Evolutionary conservation across 257 asterid genomes (phyloP).

Genomic region (Nicotiana tabacum): DNA sequence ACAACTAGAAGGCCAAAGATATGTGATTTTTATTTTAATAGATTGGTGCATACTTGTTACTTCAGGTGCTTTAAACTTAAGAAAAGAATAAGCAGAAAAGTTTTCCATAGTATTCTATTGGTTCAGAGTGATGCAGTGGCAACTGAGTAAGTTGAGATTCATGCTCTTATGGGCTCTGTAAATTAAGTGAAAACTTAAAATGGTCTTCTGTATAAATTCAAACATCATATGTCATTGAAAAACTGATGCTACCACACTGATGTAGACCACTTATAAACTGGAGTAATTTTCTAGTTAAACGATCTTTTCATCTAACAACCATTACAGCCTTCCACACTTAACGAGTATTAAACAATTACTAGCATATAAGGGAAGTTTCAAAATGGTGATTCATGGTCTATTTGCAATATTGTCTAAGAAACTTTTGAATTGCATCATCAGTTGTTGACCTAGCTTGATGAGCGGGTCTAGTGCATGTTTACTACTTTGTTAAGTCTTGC

Average conservation of each 20-base stretch:
- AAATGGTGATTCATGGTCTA: neutral
- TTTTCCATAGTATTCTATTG: constrained; percentile 23
- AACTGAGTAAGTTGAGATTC: neutral
- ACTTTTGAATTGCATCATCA: neutral
- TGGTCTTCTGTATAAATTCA: constrained; percentile 7
- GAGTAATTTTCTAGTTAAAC: neutral
- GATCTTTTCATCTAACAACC: neutral
- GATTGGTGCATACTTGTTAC: too few species aligned
- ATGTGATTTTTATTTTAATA: too few species aligned
- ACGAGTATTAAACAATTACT: neutral
- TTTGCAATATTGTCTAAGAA: neutral
- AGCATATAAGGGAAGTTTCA: neutral
- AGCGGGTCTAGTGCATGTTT: neutral
- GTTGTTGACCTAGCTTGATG: neutral
- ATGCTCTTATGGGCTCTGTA: constrained; percentile 7
- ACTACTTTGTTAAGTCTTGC: neutral
- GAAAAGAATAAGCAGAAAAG: constrained; percentile 14
- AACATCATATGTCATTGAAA: neutral
- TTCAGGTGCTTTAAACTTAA: neutral
- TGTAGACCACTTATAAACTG: neutral
- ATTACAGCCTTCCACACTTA: neutral
- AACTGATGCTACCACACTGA: constrained; percentile 3
- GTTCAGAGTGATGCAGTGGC: constrained; percentile 62
- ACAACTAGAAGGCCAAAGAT: too few species aligned
- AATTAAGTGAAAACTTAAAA: constrained; percentile 37